Evolutionary conservation across 768 basidiomycete species (phyloP), one percentile per base, ranked within the genome.

Genomic region (Psilocybe azurescens): DNA sequence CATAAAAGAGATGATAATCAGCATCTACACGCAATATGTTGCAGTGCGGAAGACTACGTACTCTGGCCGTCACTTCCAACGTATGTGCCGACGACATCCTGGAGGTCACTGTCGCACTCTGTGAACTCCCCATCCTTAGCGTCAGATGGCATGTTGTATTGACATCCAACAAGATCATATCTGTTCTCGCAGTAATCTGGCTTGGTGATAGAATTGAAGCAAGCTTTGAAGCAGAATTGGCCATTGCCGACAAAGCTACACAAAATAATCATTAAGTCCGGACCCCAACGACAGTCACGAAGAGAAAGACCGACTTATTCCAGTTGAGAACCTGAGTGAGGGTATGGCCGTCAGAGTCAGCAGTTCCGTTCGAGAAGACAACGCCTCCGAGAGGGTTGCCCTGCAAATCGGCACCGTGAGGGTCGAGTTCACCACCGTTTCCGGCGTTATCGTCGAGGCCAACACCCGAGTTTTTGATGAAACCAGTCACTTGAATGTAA

Each of bases 341-440:
- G 0, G 76, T 74, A 60, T 71, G 72, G 65, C 80, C 82, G 64
- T 81, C 74, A 51, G 65, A 70, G 16, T 79, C 74, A 51, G 71
- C 75, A 68, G 81, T 88, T 10, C 76, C 81, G 61, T 77, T 87
- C 0, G 90, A 86, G 78, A 82, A 94, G 47, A 91, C 60, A 29
- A 93, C 72, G 53, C 86, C 89, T 64, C 92, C 92, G 29, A 91
- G 78, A 3, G 90, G 90, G 77, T 93, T 94, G 14, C 92, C 92
- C 66, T 88, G 86, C 44, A 77, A 57, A 71, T 92, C 91, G 62
- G 89, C 89, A 60, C 91, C 90, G 64, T 89, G 87, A 14, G 89
- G 85, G 72, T 93, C 89, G 55, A 53, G 54, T 56, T 47, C 54
- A 56, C 44, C 54, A 44, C 54, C 44, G 16, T 47, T 56, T 30